These are phyloP conservation scores for Melanogaster broomeanus DNA, from an alignment of 768 basidiomycete genomes.

Conservation along the genomic window DNA sequence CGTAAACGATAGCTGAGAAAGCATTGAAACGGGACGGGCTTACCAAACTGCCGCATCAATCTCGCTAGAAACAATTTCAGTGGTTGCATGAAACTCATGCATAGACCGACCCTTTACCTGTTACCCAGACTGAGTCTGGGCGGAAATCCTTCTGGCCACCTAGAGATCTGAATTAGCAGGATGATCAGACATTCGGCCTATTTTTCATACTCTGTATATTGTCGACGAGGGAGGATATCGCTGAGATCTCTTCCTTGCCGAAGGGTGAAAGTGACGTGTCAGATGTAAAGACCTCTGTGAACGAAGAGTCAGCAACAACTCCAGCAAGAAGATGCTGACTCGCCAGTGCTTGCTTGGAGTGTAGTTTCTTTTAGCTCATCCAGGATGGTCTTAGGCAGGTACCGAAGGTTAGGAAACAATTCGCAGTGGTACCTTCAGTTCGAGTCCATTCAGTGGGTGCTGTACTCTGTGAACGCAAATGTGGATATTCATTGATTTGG, in stretches of 20 bases:
- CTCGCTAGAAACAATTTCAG: neutral
- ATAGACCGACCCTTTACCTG: neutral
- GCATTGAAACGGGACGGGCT: neutral
- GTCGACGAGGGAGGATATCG: constrained; percentile 33
- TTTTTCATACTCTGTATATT: constrained; percentile 33
- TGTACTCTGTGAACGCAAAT: too few species aligned
- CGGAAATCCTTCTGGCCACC: neutral
- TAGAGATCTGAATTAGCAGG: neutral
- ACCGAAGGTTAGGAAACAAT: constrained; percentile 14
- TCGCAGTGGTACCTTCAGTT: neutral
- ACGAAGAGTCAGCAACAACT: too few species aligned
- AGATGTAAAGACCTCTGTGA: constrained; percentile 41
- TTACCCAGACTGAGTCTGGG: constrained; percentile 2
- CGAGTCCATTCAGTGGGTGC: too few species aligned
- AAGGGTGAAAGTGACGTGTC: constrained; percentile 39
- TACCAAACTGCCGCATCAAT: neutral
- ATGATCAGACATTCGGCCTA: neutral
- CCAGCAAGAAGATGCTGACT: neutral
- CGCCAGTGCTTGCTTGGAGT: constrained; percentile 2
- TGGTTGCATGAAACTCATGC: too few species aligned
- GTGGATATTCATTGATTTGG: too few species aligned
- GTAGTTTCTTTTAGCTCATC: constrained; percentile 3
- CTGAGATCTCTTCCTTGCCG: constrained; percentile 34
- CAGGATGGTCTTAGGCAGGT: constrained; percentile 11
- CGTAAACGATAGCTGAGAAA: neutral